Conservation (phyloP, 2,329 filamentous ascomycete species). For the Monosporascus ibericus region DNA sequence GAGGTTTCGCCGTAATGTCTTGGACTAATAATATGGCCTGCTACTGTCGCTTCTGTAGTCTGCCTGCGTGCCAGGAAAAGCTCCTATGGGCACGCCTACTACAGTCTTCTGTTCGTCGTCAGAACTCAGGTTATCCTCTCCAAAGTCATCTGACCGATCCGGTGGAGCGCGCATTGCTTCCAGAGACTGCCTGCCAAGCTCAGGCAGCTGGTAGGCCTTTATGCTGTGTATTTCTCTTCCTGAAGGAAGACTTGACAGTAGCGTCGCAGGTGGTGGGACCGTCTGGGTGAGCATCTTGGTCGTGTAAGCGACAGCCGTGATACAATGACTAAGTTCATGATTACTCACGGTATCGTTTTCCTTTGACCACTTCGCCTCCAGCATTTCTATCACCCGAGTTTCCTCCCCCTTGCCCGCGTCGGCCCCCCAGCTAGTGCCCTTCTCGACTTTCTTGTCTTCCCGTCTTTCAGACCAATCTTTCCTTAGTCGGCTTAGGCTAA, state of each 20-base stretch:
- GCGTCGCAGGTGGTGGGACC: constrained; percentile 64
- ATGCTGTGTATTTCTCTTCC: constrained; percentile 79
- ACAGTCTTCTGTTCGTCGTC: constrained; percentile 32
- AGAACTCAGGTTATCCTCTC: constrained; percentile 33
- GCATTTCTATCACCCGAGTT: constrained; percentile 74
- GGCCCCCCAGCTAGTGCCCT: constrained; percentile 65
- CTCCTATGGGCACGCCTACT: constrained; percentile 19
- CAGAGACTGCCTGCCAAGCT: constrained; percentile 59
- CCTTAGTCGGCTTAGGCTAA: constrained; percentile 49
- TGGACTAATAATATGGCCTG: constrained; percentile 25
- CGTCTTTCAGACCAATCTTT: constrained; percentile 66
- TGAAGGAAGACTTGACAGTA: constrained; percentile 76
- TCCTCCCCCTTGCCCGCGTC: constrained; percentile 86
- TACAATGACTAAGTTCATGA: neutral
- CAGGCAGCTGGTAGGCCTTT: constrained; percentile 60
- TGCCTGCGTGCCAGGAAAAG: constrained; percentile 20
- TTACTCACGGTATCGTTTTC: constrained; percentile 79
- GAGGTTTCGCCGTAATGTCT: neutral
- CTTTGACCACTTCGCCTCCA: constrained; percentile 84
- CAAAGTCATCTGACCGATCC: constrained; percentile 37
- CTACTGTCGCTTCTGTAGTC: constrained; percentile 20
- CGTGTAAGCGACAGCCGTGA: constrained; percentile 5
- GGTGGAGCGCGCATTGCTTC: constrained; percentile 53
- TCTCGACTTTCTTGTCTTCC: constrained; percentile 75
- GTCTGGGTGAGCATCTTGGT: constrained; percentile 69